phyloP scores from a whole-genome alignment of 495 filamentous ascomycete species.

The Tuber indicum region DNA sequence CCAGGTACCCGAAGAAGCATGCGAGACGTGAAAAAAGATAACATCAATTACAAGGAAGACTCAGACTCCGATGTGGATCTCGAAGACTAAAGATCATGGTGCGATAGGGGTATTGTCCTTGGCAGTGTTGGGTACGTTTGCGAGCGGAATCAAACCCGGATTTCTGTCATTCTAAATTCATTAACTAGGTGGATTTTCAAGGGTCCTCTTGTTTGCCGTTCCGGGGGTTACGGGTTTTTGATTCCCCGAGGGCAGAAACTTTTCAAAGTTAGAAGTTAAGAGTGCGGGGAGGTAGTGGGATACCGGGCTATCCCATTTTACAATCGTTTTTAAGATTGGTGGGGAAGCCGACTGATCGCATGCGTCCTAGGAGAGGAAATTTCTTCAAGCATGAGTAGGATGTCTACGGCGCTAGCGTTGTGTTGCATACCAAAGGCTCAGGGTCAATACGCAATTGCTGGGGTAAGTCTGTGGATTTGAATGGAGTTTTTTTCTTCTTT shows the following conservation, averaged over 20 bases:
- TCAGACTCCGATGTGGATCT: constrained; percentile 36
- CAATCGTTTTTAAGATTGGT: not conserved
- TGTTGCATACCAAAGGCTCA: not conserved
- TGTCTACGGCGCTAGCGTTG: not conserved
- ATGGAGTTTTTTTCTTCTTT: not conserved
- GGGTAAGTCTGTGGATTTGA: not conserved
- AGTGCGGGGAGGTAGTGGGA: not conserved
- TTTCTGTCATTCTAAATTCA: not conserved
- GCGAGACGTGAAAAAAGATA: constrained; percentile 30
- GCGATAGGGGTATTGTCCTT: not conserved
- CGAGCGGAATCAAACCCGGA: not conserved
- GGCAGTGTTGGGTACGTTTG: not conserved
- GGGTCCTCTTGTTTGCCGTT: not conserved
- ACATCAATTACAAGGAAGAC: constrained; percentile 35
- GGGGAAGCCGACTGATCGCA: not conserved
- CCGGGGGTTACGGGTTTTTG: not conserved
- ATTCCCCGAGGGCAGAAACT: not conserved
- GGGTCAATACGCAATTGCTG: not conserved
- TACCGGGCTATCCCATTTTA: not conserved
- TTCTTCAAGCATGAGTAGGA: not conserved
- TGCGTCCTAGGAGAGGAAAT: not conserved
- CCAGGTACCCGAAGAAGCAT: constrained; percentile 28
- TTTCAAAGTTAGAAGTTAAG: not conserved
- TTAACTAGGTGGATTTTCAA: not conserved
- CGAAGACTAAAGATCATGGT: constrained; percentile 13